Percentiles rank a stretch among this genome's conserved stretches.
Conservation (phyloP, 2,329 filamentous ascomycete genomes). For the Cordyceps fumosorosea region DNA sequence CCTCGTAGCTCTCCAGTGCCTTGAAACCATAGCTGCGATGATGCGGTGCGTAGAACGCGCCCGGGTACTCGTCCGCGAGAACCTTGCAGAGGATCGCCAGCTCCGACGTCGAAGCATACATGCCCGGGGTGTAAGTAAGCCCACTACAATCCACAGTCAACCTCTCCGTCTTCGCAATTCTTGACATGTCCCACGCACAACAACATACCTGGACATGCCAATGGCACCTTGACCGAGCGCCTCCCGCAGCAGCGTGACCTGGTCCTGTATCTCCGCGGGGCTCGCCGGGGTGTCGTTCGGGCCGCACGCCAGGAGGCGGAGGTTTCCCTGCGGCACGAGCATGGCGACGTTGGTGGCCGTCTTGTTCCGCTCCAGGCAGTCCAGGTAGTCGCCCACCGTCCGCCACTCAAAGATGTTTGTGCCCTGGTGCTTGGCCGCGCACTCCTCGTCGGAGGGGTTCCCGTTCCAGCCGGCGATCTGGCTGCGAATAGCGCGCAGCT, state of each 20-base stretch:
- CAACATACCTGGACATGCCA: conserved; percentile 19
- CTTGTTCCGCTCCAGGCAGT: conserved; percentile 18
- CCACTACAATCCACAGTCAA: conserved; percentile 13
- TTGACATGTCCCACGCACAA: too few species aligned
- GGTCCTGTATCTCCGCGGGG: conserved; percentile 16
- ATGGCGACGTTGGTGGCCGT: conserved; percentile 21
- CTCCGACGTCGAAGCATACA: conserved; percentile 22
- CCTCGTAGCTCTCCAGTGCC: conserved; percentile 20
- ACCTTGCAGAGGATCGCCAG: conserved; percentile 18
- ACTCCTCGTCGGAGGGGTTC: conserved; percentile 20
- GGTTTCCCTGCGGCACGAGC: conserved; percentile 20
- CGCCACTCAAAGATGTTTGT: conserved; percentile 19
- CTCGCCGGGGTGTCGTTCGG: conserved; percentile 18
- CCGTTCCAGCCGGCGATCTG: conserved; percentile 22
- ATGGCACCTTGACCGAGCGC: conserved; percentile 19
- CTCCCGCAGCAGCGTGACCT: conserved; percentile 18
- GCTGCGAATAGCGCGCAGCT: conserved; percentile 18
- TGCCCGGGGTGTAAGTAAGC: conserved; percentile 21
- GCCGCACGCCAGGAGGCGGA: conserved; percentile 20
- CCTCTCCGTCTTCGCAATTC: too few species aligned
- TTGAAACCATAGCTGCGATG: conserved; percentile 21
- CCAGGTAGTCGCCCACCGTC: conserved; percentile 20
- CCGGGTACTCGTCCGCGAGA: conserved; percentile 18
- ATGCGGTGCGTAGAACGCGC: conserved; percentile 20
- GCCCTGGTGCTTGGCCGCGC: conserved; percentile 14